Percentiles rank a stretch among this genome's conserved stretches.
These are phyloP conservation scores for Phytopythium cucurbitacearum DNA, from an alignment of 352 stramenopile genomes.

Conservation along the genomic window DNA sequence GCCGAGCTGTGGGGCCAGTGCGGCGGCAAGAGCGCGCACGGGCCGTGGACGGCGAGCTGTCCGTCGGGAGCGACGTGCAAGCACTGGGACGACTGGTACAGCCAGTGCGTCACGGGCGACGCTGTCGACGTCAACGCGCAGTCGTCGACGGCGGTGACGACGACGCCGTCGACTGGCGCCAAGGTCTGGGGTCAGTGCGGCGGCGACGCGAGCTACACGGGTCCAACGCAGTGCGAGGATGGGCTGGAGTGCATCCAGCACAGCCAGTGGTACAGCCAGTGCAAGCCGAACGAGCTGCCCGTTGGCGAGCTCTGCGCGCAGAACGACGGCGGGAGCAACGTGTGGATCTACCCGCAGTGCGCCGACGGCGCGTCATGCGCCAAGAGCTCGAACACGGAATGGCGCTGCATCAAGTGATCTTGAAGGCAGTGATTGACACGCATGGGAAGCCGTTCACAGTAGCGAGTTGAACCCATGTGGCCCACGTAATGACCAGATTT, in stretches of 20 bases:
- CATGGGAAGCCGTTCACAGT: too few relatives aligned
- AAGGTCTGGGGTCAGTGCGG: constrained; percentile 25
- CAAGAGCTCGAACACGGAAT: constrained; percentile 8
- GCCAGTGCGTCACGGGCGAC: constrained; percentile 11
- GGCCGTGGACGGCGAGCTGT: constrained; percentile 20
- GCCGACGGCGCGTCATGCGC: constrained; percentile 5
- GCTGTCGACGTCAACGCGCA: too few relatives aligned
- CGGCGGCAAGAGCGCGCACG: constrained; percentile 9
- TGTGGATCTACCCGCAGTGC: constrained; percentile 15
- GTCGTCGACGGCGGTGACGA: constrained; percentile 4
- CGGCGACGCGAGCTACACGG: constrained; percentile 11
- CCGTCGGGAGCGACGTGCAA: constrained; percentile 17
- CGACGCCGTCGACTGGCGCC: neutral
- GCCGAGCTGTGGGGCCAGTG: constrained; percentile 22
- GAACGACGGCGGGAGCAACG: constrained; percentile 9
- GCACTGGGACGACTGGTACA: constrained; percentile 23
- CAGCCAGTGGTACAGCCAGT: constrained; percentile 27
- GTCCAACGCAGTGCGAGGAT: constrained; percentile 10
- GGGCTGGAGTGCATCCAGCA: constrained; percentile 17
- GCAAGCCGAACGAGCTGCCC: constrained; percentile 12
- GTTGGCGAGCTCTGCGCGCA: constrained; percentile 13
- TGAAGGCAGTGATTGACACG: too few relatives aligned
- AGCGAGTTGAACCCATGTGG: too few relatives aligned
- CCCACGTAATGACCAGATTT: too few relatives aligned
- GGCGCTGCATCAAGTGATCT: constrained; percentile 5